A percentile compares a stretch with the other conserved stretches of the same genome.
Conservation (phyloP, 2,329 filamentous ascomycete species). For the Verticillium alfalfae region DNA sequence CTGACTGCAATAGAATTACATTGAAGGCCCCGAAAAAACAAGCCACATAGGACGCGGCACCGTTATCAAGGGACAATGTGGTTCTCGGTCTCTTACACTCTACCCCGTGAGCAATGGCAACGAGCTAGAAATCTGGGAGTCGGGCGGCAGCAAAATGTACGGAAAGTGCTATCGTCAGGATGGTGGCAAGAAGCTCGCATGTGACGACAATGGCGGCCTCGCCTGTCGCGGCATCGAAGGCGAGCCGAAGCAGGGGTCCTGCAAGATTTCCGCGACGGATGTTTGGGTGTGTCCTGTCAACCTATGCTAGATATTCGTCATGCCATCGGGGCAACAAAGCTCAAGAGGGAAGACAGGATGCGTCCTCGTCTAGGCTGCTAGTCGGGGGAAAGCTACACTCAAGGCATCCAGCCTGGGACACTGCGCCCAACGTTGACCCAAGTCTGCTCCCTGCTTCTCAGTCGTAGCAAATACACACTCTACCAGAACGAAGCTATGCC, state of each 20-base stretch:
- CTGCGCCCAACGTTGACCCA: neutral
- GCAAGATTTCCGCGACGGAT: neutral
- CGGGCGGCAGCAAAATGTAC: neutral
- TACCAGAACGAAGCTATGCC: neutral
- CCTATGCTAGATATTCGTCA: too few species aligned
- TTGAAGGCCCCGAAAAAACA: neutral
- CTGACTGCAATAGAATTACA: neutral
- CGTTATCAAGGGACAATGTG: slow-evolving; percentile 1
- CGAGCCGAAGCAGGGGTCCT: neutral
- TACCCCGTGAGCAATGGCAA: slow-evolving; percentile 1
- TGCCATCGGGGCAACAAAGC: too few species aligned
- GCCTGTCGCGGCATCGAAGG: neutral
- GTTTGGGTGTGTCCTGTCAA: too few species aligned
- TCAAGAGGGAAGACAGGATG: too few species aligned
- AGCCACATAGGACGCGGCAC: neutral
- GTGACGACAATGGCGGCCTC: neutral
- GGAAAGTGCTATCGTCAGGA: slow-evolving; percentile 1
- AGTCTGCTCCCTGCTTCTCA: neutral
- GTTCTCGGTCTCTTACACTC: neutral
- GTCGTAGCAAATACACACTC: neutral
- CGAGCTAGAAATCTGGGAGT: neutral
- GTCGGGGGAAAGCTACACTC: too few species aligned
- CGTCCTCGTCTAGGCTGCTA: too few species aligned
- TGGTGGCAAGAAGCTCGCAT: neutral
- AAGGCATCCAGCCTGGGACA: neutral